Evolutionary conservation across 2,329 filamentous ascomycete species (phyloP), one percentile per base, ranked within the genome.

Genomic region (Colletotrichum sp.): DNA sequence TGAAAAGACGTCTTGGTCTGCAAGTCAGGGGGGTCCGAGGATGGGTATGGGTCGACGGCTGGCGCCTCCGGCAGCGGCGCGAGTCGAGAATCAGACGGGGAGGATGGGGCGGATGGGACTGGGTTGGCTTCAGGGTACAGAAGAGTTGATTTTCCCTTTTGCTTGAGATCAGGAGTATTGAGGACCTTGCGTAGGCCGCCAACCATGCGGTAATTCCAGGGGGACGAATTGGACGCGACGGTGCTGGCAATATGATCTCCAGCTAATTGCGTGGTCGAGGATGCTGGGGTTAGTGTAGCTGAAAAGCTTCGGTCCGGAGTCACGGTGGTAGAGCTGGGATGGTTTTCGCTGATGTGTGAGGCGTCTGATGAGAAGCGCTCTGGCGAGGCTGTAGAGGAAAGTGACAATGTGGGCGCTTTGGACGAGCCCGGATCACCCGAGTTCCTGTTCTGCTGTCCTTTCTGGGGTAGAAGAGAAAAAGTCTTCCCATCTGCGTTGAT

Each of bases 401-500:
- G 85, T 48, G 87, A 89, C 63, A 86, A 81, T 19, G 83, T 84
- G 39, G 86, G 83, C 12, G 89, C 89, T 77, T 81, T 81, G 22
- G 81, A 76, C 22, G 83, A 84, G n/a, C 81, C 48, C 13, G 69
- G n/a, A 55, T 69, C 61, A 36, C 34, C 44, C 36, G 63, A 39
- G 32, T 72, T 55, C 59, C 44, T 64, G 59, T 32, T 67, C 57
- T 39, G 70, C 36, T 76, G 70, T 61, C 65, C 67, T 59, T 61
- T 61, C 13, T 87, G 79, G 81, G 82, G 82, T 77, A 87, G 77
- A 72, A 92, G 82, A 19, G 90, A 90, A 79, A 92, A 92, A 6
- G 90, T 92, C 82, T 91, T 91, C 72, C 77, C 78, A 82, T 92
- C 89, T 8, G 89, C 82, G 78, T 91, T 86, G 32, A 92, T 83